These are phyloP conservation scores for Trichophyton simii DNA, from an alignment of 2,329 filamentous ascomycete genomes.

Conservation along the genomic window DNA sequence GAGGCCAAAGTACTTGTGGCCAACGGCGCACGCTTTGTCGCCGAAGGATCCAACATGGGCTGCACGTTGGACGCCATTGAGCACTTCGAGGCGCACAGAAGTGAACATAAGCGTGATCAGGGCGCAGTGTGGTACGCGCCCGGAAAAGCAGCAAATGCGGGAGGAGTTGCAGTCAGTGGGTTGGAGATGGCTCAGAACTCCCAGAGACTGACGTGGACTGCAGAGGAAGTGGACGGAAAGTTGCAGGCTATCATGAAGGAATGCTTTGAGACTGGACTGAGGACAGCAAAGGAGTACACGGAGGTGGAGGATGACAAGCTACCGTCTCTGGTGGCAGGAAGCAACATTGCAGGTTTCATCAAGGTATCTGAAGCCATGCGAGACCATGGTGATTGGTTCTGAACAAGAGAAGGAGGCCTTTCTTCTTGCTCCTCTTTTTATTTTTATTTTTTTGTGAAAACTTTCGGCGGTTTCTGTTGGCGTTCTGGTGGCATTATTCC, in stretches of 20 bases:
- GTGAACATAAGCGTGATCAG: conserved; percentile 45
- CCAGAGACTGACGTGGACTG: conserved; percentile 68
- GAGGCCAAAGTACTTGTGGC: conserved; percentile 74
- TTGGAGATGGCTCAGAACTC: conserved; percentile 99
- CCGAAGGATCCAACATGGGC: conserved; percentile 98
- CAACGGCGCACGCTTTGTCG: conserved; percentile 69
- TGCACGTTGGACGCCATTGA: conserved; percentile 94
- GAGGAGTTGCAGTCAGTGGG: conserved; percentile 92
- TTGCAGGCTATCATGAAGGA: conserved; percentile 91
- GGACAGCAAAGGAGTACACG: conserved; percentile 83
- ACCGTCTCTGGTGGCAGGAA: conserved; percentile 80
- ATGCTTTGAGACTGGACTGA: conserved; percentile 78
- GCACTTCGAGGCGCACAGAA: conserved; percentile 60
- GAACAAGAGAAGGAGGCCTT: conserved; percentile 4
- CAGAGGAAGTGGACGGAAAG: conserved; percentile 80
- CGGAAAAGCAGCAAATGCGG: conserved; percentile 93
- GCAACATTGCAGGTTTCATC: conserved; percentile 94
- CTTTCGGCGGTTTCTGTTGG: background rate
- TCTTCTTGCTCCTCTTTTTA: background rate
- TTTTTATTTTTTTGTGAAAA: background rate
- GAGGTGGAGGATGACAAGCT: conserved; percentile 66
- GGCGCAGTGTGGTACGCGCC: conserved; percentile 81
- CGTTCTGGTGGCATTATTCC: background rate
- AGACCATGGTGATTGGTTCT: conserved; percentile 93
- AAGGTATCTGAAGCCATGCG: conserved; percentile 93